Conservation (phyloP, 768 basidiomycete species). For the Cystofilobasidium bisporidii region DNA sequence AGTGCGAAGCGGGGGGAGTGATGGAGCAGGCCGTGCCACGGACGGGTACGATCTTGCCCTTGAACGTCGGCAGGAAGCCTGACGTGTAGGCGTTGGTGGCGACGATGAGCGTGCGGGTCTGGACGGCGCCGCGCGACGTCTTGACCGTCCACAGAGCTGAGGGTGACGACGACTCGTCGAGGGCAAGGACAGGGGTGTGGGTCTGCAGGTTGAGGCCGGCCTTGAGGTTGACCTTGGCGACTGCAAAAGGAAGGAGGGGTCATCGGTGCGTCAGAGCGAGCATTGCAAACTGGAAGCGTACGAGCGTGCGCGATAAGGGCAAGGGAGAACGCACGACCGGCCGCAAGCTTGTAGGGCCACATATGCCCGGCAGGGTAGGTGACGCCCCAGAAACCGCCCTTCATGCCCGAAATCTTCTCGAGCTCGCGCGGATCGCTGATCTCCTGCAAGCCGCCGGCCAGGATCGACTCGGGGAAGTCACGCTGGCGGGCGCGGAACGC, state of each 20-base stretch:
- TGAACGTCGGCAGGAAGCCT: neutral
- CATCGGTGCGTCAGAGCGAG: neutral
- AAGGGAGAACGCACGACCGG: neutral
- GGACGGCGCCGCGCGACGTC: neutral
- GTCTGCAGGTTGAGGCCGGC: conserved; percentile 10
- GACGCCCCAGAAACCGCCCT: conserved; percentile 23
- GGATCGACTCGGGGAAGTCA: conserved; percentile 25
- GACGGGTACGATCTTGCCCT: conserved; percentile 19
- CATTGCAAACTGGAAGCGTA: no score
- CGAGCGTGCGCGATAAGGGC: neutral
- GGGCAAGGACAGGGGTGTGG: neutral
- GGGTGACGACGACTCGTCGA: neutral
- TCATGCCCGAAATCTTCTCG: conserved; percentile 14
- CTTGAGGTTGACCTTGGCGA: conserved; percentile 4
- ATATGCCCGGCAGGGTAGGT: conserved; percentile 20
- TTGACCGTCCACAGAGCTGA: neutral
- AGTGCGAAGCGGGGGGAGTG: conserved; percentile 29
- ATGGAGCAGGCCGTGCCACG: conserved; percentile 34
- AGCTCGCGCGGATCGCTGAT: conserved; percentile 16
- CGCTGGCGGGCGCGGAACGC: conserved; percentile 8
- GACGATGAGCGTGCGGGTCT: neutral
- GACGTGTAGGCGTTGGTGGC: neutral
- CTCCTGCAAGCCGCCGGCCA: conserved; percentile 10
- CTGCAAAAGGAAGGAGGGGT: neutral
- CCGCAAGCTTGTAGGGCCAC: conserved; percentile 25